Percentiles rank a stretch among this genome's conserved stretches.
phyloP scores from a whole-genome alignment of 139 green algal genomes.

The Haematococcus lacustris region DNA sequence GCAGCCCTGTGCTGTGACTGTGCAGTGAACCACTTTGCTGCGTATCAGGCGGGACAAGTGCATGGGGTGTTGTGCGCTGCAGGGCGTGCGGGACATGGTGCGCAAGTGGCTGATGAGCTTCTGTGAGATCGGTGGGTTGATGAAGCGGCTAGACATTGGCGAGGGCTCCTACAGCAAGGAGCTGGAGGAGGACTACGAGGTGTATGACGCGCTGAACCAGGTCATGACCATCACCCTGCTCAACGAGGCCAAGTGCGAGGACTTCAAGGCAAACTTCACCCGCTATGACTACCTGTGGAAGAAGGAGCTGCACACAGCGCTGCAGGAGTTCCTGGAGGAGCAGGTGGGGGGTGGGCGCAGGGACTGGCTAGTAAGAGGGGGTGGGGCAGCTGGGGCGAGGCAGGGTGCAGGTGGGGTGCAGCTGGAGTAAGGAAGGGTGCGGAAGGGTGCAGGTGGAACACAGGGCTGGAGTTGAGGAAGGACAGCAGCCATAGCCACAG shows the following conservation, averaged over 20 bases:
- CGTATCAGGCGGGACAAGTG: too few species aligned
- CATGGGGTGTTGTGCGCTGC: too few species aligned
- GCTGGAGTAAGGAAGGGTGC: too few species aligned
- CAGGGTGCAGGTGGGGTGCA: too few species aligned
- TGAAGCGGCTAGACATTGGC: constrained; percentile 78
- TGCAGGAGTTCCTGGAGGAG: constrained; percentile 49
- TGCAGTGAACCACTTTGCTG: too few species aligned
- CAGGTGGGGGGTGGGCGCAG: too few species aligned
- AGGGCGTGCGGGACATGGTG: constrained; percentile 67
- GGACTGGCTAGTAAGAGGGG: too few species aligned
- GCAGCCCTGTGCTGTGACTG: too few species aligned
- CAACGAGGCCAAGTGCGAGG: constrained; percentile 67
- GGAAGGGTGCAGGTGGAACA: too few species aligned
- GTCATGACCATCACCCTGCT: constrained; percentile 49
- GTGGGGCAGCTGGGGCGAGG: too few species aligned
- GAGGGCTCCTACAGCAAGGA: constrained; percentile 84
- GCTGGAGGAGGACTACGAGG: constrained; percentile 78
- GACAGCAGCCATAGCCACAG: too few species aligned
- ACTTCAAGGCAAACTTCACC: constrained; percentile 64
- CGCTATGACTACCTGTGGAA: constrained; percentile 79
- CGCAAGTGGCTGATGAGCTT: constrained; percentile 71
- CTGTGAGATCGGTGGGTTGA: constrained; percentile 58
- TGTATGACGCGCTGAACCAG: constrained; percentile 60
- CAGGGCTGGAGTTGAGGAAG: too few species aligned
- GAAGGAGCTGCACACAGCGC: constrained; percentile 47